Conservation (phyloP, 139 green algal species). For the Yamagishiella unicocca region DNA sequence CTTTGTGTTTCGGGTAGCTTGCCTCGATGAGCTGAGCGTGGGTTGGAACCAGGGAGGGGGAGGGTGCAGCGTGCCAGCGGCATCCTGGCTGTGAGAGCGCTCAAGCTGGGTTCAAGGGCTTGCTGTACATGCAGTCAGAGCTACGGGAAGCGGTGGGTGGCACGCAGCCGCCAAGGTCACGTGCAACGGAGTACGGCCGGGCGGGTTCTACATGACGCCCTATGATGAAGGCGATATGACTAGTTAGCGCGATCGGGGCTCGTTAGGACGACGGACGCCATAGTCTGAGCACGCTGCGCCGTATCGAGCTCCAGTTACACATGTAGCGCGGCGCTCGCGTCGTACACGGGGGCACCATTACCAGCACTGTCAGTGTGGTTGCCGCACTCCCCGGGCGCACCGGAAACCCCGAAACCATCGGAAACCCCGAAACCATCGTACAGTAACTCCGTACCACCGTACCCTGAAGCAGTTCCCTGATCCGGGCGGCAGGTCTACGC, state of each 20-base stretch:
- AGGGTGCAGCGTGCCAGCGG: not conserved
- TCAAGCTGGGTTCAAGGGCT: not conserved
- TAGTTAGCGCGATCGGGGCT: too few species aligned
- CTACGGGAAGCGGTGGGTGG: not conserved
- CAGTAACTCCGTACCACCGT: not conserved
- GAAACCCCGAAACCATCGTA: not conserved
- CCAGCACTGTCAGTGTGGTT: not conserved
- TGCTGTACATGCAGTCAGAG: not conserved
- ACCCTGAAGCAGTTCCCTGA: conserved; percentile 17
- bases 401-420: not conserved
- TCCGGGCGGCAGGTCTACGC: not conserved
- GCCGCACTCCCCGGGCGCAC: not conserved
- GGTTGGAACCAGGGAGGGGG: not conserved
- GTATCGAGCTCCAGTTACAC: not conserved
- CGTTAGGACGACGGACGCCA: too few species aligned
- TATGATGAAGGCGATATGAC: too few species aligned
- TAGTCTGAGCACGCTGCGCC: too few species aligned
- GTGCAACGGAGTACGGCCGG: too few species aligned
- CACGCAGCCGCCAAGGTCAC: too few species aligned
- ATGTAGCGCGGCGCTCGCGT: not conserved
- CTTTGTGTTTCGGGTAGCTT: conserved; percentile 20
- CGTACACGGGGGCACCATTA: not conserved
- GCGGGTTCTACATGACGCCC: too few species aligned
- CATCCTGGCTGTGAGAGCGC: not conserved
- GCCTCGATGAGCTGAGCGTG: not conserved